phyloP scores from a whole-genome alignment of 306 rosid genomes.

The Psophocarpus tetragonolobus region DNA sequence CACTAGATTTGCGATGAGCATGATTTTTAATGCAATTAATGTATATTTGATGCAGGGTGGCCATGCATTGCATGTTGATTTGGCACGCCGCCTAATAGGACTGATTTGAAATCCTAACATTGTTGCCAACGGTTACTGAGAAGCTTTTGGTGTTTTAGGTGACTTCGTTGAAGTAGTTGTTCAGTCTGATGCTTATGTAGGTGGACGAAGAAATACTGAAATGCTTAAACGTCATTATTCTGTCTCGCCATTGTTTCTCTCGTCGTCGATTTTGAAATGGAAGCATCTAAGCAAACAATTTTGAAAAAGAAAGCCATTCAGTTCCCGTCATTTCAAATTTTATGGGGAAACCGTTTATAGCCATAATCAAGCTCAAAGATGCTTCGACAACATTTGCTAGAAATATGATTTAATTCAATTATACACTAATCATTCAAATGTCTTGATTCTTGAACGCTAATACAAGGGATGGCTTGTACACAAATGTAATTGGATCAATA shows the following conservation, averaged over 20 bases:
- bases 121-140: not conserved
- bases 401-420: not conserved
- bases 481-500: not conserved
- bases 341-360: not conserved
- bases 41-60: constrained; percentile 61
- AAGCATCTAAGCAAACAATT: not conserved
- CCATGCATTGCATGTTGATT: constrained; percentile 71
- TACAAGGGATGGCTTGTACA: not conserved
- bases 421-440: not conserved
- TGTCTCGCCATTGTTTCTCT: not conserved
- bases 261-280: not conserved
- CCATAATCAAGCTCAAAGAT: not conserved
- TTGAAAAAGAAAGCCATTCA: not conserved
- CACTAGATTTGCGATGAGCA: not conserved
- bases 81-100: constrained; percentile 52
- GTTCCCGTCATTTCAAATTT: not conserved
- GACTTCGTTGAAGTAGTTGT: not conserved
- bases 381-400: not conserved
- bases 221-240: not conserved
- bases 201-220: constrained; percentile 14
- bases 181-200: not conserved
- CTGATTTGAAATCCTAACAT: constrained; percentile 28
- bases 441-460: not conserved
- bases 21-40: constrained; percentile 17
- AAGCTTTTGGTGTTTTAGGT: not conserved